phyloP scores from a whole-genome alignment of 768 basidiomycete species.

The Hirschioporus abietinus region DNA sequence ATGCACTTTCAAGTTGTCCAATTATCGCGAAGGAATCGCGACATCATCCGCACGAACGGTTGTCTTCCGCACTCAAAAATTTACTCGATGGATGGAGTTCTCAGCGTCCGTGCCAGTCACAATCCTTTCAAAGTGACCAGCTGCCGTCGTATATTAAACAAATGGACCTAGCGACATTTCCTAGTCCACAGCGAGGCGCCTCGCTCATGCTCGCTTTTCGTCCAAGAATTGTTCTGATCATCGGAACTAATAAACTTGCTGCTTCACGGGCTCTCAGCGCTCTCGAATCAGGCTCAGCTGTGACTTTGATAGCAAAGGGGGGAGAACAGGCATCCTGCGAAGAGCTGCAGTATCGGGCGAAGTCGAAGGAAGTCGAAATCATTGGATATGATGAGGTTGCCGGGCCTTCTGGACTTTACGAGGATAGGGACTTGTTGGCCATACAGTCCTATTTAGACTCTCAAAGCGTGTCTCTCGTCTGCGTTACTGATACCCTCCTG shows the following conservation, averaged over 20 bases:
- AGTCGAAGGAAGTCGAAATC: conserved; percentile 50
- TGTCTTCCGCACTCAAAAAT: not conserved
- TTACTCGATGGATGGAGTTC: not conserved
- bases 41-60: not conserved
- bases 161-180: not conserved
- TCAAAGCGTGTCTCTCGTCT: conserved; percentile 47
- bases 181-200: conserved; percentile 40
- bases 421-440: conserved; percentile 35
- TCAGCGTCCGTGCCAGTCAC: not conserved
- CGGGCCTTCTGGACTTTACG: conserved; percentile 24
- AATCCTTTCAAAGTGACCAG: not conserved
- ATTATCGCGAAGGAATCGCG: not conserved
- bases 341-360: conserved; percentile 63
- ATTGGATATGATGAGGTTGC: conserved; percentile 49
- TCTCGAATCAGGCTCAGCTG: conserved; percentile 72
- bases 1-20: not conserved
- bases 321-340: conserved; percentile 51
- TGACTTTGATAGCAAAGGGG: conserved; percentile 57
- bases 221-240: conserved; percentile 52
- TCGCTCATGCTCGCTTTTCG: conserved; percentile 71
- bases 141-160: not conserved
- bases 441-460: conserved; percentile 44
- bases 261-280: conserved; percentile 80
- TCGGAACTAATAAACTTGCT: conserved; percentile 77
- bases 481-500: conserved; percentile 76